phyloP scores from a whole-genome alignment of 306 rosid genomes.

The Fragaria vesca region DNA sequence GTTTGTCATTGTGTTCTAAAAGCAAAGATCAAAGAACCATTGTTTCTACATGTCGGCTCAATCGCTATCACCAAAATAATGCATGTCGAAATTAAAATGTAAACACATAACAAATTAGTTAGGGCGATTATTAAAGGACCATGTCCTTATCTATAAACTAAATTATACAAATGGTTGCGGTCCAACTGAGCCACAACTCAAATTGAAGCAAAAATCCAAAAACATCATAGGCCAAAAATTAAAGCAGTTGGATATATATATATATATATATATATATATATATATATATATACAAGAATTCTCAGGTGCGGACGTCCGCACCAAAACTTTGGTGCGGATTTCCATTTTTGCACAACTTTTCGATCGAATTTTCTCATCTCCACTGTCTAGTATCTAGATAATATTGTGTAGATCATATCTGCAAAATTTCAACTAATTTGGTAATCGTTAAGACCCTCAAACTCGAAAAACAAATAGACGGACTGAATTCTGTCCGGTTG shows the following conservation, averaged over 20 bases:
- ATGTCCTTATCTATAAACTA: neutral
- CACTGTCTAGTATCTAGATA: no score
- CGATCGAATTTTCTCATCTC: no score
- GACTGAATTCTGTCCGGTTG: no score
- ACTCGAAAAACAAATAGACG: no score
- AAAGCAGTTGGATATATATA: neutral
- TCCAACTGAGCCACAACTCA: constrained; percentile 11
- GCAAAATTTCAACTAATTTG: no score
- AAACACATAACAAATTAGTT: neutral
- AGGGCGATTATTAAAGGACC: neutral
- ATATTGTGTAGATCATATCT: no score
- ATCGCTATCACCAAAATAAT: neutral
- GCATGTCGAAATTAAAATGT: neutral
- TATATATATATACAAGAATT: no score
- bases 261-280: no score
- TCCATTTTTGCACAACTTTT: no score
- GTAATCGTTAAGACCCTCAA: no score
- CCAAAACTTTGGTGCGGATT: no score
- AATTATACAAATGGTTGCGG: neutral
- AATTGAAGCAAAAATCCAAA: neutral
- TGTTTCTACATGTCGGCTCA: neutral
- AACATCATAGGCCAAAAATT: neutral
- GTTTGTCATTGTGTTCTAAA: neutral
- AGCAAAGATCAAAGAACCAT: neutral
- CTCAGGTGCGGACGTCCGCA: no score